Evolutionary conservation across 1,139 yeast genomes (phyloP), one percentile per base, ranked within the genome.

Genomic region (Lodderomyces theae): DNA sequence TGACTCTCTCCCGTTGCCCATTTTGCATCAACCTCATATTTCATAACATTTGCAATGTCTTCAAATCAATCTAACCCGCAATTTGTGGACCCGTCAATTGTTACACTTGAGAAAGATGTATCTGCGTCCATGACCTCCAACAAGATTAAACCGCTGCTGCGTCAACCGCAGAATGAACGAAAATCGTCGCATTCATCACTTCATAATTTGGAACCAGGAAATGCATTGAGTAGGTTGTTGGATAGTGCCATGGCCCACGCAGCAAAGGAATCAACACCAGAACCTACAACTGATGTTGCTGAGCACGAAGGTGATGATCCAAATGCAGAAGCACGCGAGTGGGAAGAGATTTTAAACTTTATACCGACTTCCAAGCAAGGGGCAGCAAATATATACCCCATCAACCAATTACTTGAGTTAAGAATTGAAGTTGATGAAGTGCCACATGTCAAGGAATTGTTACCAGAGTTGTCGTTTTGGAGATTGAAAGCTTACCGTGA

Each of bases 401-500:
- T 72, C 15, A 72, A 70, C 12, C 55, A 54, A 36, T 58, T 77
- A 34, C 45, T 68, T 18, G 43, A 50, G 4, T 57, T 76, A 42
- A 62, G 64, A 40, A 47, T 56, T 5, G 66, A 72, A 9, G 74
- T 78, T 1, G 53, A 66, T 29, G 55, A 64, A 30, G 53, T 57
- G 12, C 31, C 31, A 6, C 60, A 60, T 30, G 52, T 60, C 26
- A 56, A 60, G 28, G 55, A 54, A 28, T 42, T 52, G 23, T 58
- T 77, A 35, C 80, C 81, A 1, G 70, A 63, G 3, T 58, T 57
- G 41, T 56, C 61, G 2, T 75, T 75, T 47, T 76, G 79, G 77
- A 56, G 69, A 42, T 58, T 43, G 18, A 41, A 43, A 28, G 19
- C 41, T 17, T 19, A 17, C 24, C 40, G 50, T 47, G 42, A 44